These are phyloP conservation scores for Senecio squalidus DNA, from an alignment of 140 eudicot genomes.

Conservation along the genomic window DNA sequence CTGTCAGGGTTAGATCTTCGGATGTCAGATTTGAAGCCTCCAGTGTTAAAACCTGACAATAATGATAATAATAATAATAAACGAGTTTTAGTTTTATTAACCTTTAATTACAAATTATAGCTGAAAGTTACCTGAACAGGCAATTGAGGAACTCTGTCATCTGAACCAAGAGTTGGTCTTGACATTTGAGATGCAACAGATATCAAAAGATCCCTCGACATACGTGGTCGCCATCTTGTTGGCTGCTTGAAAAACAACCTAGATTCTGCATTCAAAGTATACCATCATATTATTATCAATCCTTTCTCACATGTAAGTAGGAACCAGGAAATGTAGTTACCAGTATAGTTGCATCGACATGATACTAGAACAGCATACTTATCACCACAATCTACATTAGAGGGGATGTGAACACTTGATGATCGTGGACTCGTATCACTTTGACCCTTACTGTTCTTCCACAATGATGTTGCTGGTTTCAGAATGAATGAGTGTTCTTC, in stretches of 20 bases:
- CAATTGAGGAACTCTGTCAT: conserved; percentile 61
- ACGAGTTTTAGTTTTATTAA: background rate
- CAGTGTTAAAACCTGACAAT: conserved; percentile 75
- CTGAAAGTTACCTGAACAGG: conserved; percentile 75
- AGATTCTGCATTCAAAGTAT: conserved; percentile 53
- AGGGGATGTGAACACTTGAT: conserved; percentile 38
- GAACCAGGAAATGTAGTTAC: conserved; percentile 27
- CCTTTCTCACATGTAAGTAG: background rate
- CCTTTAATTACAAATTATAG: background rate
- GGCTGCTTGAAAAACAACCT: conserved; percentile 91
- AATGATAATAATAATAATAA: background rate
- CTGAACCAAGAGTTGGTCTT: conserved; percentile 49
- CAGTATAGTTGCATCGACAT: conserved; percentile 94
- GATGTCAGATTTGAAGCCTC: conserved; percentile 94
- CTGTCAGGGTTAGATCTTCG: conserved; percentile 79
- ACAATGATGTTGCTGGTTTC: conserved; percentile 64
- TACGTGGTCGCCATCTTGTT: conserved; percentile 88
- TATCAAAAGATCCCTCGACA: conserved; percentile 78
- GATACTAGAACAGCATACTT: conserved; percentile 82
- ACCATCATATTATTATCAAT: background rate
- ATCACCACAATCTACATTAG: conserved; percentile 28
- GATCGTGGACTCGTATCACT: conserved; percentile 30
- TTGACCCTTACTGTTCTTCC: conserved; percentile 44
- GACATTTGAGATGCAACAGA: conserved; percentile 97
- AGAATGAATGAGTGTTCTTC: conserved; percentile 97